phyloP scores from a whole-genome alignment of 352 stramenopile genomes.

The Peronospora tabacina region DNA sequence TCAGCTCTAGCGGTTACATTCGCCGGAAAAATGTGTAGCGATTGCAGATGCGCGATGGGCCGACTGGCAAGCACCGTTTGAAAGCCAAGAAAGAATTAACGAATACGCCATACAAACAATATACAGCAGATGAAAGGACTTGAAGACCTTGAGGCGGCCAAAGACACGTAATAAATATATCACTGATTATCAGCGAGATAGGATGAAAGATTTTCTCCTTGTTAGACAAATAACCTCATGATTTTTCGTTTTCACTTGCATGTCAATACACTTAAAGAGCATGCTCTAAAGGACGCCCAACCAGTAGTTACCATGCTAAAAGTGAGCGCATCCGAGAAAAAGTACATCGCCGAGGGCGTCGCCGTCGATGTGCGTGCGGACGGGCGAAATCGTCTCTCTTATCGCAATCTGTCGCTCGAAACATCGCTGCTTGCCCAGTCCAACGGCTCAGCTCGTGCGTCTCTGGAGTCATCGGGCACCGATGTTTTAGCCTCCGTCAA shows the following conservation, averaged over 20 bases:
- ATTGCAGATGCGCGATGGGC: too few relatives aligned
- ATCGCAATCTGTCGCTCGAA: slow-evolving; percentile 55
- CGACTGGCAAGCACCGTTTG: too few relatives aligned
- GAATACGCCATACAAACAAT: too few relatives aligned
- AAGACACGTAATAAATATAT: too few relatives aligned
- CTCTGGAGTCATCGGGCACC: slow-evolving; percentile 51
- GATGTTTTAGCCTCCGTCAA: slow-evolving; percentile 77
- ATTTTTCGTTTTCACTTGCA: too few relatives aligned
- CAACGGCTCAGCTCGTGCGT: slow-evolving; percentile 69
- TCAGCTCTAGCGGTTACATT: slow-evolving; percentile 84
- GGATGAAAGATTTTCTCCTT: too few relatives aligned
- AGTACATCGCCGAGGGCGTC: slow-evolving; percentile 66
- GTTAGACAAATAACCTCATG: too few relatives aligned
- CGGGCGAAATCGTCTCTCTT: slow-evolving; percentile 51
- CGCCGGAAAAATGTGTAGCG: slow-evolving; percentile 36
- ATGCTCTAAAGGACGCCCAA: neutral
- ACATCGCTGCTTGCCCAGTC: slow-evolving; percentile 68
- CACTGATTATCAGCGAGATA: too few relatives aligned
- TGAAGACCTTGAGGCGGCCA: too few relatives aligned
- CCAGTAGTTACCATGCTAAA: slow-evolving; percentile 47
- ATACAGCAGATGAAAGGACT: too few relatives aligned
- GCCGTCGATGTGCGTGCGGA: slow-evolving; percentile 65
- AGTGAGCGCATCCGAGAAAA: slow-evolving; percentile 65
- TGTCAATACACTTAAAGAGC: neutral
- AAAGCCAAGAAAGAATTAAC: too few relatives aligned